A percentile compares a stretch with the other conserved stretches of the same genome.
phyloP scores from a whole-genome alignment of 129 eudicot genomes.

The Pulicaria dysenterica region DNA sequence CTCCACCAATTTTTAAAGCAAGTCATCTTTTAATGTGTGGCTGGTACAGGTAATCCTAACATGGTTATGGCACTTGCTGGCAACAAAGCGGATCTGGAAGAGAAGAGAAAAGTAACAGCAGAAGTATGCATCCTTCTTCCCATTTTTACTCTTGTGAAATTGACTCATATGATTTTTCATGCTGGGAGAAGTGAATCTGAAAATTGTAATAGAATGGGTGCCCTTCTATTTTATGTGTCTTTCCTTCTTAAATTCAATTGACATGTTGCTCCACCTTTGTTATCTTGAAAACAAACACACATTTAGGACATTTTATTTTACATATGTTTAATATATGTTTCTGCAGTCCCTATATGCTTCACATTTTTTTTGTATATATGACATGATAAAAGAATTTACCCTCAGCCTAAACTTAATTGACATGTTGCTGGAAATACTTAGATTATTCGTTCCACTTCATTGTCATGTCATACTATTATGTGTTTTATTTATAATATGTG shows the following conservation, averaged over 20 bases:
- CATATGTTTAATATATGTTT: neutral
- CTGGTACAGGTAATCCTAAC: slow-evolving; percentile 76
- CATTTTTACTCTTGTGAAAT: slow-evolving; percentile 1
- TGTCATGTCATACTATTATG: neutral
- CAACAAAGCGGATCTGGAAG: slow-evolving; percentile 91
- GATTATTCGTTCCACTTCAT: neutral
- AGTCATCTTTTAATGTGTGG: slow-evolving; percentile 11
- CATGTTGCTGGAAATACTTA: slow-evolving; percentile 2
- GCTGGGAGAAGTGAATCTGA: slow-evolving; percentile 8
- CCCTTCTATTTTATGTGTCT: neutral
- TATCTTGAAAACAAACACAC: neutral
- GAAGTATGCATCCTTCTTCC: slow-evolving; percentile 58
- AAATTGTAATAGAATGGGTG: neutral
- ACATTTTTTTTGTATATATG: neutral
- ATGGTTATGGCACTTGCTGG: slow-evolving; percentile 99
- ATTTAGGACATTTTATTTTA: neutral
- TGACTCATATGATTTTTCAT: neutral
- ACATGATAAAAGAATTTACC: neutral
- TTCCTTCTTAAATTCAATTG: slow-evolving; percentile 1
- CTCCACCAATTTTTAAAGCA: neutral
- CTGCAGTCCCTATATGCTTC: neutral
- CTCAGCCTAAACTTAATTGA: neutral
- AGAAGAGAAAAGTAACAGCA: slow-evolving; percentile 82
- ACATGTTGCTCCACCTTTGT: neutral
- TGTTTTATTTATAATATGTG: neutral